These are phyloP conservation scores for Zymoseptoria tritici DNA, from an alignment of 2,329 filamentous ascomycete species.

Conservation along the genomic window DNA sequence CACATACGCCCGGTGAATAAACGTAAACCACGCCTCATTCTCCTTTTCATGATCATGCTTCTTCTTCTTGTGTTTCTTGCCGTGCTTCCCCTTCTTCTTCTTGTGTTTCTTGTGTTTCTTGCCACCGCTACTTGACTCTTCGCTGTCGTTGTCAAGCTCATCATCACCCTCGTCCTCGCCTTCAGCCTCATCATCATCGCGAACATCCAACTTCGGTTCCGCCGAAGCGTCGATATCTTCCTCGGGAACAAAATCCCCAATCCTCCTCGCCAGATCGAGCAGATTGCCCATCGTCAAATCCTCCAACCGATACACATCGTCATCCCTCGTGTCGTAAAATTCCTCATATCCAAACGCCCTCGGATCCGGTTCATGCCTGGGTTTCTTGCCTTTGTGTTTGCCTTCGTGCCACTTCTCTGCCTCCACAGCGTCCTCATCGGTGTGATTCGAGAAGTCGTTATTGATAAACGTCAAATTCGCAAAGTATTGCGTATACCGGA, in stretches of 20 bases:
- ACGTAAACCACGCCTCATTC: constrained; percentile 67
- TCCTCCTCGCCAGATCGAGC: constrained; percentile 69
- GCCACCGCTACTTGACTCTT: constrained; percentile 19
- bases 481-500: constrained; percentile 83
- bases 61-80: constrained; percentile 29
- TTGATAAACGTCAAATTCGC: constrained; percentile 91
- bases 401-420: constrained; percentile 53
- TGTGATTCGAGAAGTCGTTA: constrained; percentile 49
- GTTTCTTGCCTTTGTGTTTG: constrained; percentile 54
- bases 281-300: constrained; percentile 82
- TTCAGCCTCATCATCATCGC: constrained; percentile 27
- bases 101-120: constrained; percentile 21
- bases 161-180: background rate
- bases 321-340: constrained; percentile 77
- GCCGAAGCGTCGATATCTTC: constrained; percentile 14
- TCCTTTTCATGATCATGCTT: constrained; percentile 44
- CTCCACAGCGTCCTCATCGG: constrained; percentile 23
- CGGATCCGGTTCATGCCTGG: constrained; percentile 46
- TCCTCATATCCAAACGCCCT: constrained; percentile 66
- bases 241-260: constrained; percentile 50
- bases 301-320: constrained; percentile 64
- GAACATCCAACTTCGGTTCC: constrained; percentile 19
- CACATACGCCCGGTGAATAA: constrained; percentile 72
- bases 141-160: constrained; percentile 18
- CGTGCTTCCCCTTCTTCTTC: constrained; percentile 24